Evolutionary conservation across 345 rosid species (phyloP).

Genomic region (Dipteronia sinensis): DNA sequence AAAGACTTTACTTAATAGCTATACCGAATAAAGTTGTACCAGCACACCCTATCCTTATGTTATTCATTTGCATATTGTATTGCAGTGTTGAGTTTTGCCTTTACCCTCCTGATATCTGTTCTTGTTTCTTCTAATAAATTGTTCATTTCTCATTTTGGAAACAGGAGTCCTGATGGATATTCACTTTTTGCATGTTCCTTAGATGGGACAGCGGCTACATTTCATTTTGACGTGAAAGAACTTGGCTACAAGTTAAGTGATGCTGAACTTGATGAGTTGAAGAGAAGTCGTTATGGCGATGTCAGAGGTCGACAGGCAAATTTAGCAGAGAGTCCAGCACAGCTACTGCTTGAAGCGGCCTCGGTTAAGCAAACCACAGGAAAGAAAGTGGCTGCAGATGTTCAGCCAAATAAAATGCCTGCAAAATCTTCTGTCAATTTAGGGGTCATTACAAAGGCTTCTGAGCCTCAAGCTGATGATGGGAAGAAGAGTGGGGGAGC

Average conservation of each 20-base stretch:
- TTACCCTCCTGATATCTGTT: slow-evolving; percentile 1
- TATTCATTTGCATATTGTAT: slow-evolving; percentile 11
- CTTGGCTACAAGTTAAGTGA: slow-evolving; percentile 77
- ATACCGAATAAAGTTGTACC: not conserved
- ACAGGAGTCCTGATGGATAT: slow-evolving; percentile 99
- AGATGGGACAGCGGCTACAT: slow-evolving; percentile 94
- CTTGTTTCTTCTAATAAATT: slow-evolving; percentile 16
- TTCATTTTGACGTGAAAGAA: slow-evolving; percentile 84
- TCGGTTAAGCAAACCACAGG: slow-evolving; percentile 67
- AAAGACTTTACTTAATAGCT: not conserved
- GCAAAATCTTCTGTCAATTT: slow-evolving; percentile 56
- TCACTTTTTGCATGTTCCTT: slow-evolving; percentile 96
- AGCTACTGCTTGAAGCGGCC: slow-evolving; percentile 92
- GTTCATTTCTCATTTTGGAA: slow-evolving; percentile 7
- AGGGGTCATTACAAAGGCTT: slow-evolving; percentile 44
- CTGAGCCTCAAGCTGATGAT: slow-evolving; percentile 62
- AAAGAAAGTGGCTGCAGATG: slow-evolving; percentile 65
- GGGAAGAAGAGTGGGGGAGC: slow-evolving; percentile 46
- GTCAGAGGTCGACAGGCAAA: slow-evolving; percentile 90
- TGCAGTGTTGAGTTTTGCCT: not conserved
- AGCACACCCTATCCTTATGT: not conserved
- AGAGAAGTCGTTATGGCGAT: slow-evolving; percentile 93
- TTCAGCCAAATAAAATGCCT: slow-evolving; percentile 53
- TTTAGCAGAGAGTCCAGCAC: slow-evolving; percentile 92
- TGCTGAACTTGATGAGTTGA: slow-evolving; percentile 82